Percentiles rank a stretch among this genome's conserved stretches.
phyloP scores from a whole-genome alignment of 257 asterid genomes.

The Parsonsia alboflavescens region DNA sequence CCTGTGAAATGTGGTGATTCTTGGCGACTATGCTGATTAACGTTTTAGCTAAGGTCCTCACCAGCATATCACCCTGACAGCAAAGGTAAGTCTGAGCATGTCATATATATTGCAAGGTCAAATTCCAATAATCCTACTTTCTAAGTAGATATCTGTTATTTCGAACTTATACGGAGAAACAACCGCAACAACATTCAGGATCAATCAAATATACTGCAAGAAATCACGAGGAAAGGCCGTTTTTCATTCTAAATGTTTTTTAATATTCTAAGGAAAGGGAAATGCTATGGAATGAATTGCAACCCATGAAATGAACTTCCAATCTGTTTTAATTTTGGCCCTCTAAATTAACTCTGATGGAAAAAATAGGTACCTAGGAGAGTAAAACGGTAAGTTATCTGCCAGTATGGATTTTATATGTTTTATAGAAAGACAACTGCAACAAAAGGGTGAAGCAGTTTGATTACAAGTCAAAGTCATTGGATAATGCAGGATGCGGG shows the following conservation, averaged over 20 bases:
- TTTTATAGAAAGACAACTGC: background rate
- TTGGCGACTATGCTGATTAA: background rate
- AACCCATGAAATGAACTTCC: background rate
- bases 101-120: background rate
- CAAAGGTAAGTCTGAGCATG: background rate
- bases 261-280: background rate
- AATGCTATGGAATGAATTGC: too few species aligned
- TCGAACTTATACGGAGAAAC: background rate
- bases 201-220: background rate
- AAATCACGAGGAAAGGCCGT: background rate
- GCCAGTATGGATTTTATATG: background rate
- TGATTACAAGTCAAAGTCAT: background rate
- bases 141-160: background rate
- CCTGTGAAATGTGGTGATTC: background rate
- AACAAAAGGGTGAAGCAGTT: background rate
- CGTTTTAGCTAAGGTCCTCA: background rate
- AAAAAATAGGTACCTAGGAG: background rate
- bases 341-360: background rate
- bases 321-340: background rate
- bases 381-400: background rate
- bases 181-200: background rate
- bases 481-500: background rate
- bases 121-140: background rate
- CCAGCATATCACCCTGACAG: background rate
- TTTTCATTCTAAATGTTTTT: background rate